Evolutionary conservation across 495 filamentous ascomycete genomes (phyloP).

Genomic region (Daldinia grandis): DNA sequence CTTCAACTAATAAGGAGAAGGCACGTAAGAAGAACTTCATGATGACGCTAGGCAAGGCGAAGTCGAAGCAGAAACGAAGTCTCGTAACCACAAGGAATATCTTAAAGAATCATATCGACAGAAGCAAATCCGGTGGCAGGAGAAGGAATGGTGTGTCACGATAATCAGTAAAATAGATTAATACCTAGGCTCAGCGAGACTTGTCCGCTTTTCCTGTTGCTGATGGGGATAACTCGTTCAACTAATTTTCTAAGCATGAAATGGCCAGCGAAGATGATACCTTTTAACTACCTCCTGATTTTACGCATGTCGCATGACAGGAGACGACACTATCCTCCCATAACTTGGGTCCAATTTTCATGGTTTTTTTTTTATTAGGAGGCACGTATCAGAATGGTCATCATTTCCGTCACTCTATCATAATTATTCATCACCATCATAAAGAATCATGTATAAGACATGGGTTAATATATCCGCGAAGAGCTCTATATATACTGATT

Average conservation of each 20-base stretch:
- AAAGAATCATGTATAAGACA: neutral
- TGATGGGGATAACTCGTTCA: neutral
- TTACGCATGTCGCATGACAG: neutral
- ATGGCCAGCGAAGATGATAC: too few relatives aligned
- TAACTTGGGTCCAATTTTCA: neutral
- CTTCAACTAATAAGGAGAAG: conserved; percentile 98
- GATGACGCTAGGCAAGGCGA: conserved; percentile 96
- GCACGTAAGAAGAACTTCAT: conserved; percentile 94
- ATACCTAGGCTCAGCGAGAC: neutral
- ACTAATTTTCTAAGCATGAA: neutral
- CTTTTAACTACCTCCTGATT: neutral
- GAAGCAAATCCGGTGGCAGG: conserved; percentile 83
- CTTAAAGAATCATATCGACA: conserved; percentile 81
- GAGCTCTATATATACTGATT: conserved; percentile 13
- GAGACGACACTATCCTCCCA: neutral
- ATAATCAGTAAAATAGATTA: conserved; percentile 14
- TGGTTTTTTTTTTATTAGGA: too few relatives aligned
- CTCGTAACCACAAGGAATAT: conserved; percentile 80
- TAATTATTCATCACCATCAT: neutral
- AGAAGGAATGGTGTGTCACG: conserved; percentile 67
- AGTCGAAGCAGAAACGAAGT: conserved; percentile 91
- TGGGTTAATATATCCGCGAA: conserved; percentile 3
- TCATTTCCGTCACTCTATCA: neutral
- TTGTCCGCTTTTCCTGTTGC: neutral
- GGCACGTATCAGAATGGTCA: neutral